Percentiles rank a stretch among this genome's conserved stretches.
Evolutionary conservation across 768 basidiomycete genomes (phyloP).

Genomic region (Kwoniella sp.): DNA sequence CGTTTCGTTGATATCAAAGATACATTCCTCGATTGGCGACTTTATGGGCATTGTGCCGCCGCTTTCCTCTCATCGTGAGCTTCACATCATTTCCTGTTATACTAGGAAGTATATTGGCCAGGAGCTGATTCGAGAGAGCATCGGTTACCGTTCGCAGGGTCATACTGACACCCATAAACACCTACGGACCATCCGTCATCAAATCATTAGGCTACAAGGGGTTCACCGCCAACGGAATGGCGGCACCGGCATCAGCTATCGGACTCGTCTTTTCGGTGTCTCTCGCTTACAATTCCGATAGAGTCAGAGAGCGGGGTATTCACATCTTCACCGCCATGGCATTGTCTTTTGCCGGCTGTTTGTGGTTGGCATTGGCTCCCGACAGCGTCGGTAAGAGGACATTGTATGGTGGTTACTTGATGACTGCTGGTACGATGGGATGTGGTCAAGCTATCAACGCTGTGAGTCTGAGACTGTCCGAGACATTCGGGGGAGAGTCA

Average conservation of each 20-base stretch:
- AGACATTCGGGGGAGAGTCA: too few relatives aligned
- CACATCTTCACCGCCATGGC: conserved; percentile 26
- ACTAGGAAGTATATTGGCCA: too few relatives aligned
- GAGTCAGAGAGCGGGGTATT: conserved; percentile 18
- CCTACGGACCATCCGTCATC: conserved; percentile 26
- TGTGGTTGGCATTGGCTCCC: conserved; percentile 28
- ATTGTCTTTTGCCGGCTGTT: conserved; percentile 21
- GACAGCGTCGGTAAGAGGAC: conserved; percentile 19
- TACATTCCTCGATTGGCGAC: conserved; percentile 24
- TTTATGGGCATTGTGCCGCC: conserved; percentile 24
- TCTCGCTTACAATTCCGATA: conserved; percentile 20
- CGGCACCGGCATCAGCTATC: conserved; percentile 27
- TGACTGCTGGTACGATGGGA: conserved; percentile 30
- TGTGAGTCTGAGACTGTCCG: conserved; percentile 13
- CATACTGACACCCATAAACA: conserved; percentile 28
- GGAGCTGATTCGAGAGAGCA: neutral
- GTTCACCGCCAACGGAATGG: conserved; percentile 30
- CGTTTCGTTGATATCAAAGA: conserved; percentile 16
- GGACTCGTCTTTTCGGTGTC: conserved; percentile 26
- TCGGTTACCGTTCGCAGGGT: conserved; percentile 7
- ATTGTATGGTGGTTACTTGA: conserved; percentile 29
- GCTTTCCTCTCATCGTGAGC: conserved; percentile 31
- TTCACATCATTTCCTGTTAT: neutral
- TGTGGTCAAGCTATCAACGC: conserved; percentile 33
- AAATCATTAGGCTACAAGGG: conserved; percentile 26